Evolutionary conservation across 768 basidiomycete genomes (phyloP), one percentile per base, ranked within the genome.

Genomic region (Pleurotus eryngii): DNA sequence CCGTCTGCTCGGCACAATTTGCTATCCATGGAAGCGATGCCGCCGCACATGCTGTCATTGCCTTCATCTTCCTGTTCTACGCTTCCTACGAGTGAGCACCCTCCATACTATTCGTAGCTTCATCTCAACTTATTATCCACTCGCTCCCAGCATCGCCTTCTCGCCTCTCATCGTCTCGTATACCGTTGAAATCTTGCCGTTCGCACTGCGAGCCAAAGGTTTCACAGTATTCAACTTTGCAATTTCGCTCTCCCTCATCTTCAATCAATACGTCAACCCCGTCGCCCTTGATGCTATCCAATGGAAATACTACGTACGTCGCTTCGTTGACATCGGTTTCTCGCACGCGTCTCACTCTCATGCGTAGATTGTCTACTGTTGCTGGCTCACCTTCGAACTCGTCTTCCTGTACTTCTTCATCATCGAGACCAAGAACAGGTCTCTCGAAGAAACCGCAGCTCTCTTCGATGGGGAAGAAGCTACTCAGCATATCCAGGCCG

Each of bases 161-260:
- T 85, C 89, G 4, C 92, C 93, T 6, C 86, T 95, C 58, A 87
- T 92, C 62, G 86, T 93, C 56, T 83, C 87, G 0, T 94, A 95
- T 75, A 90, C 91, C 46, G 81, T 94, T 61, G 94, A 96, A 72
- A 95, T 95, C 72, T 75, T 95, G 53, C 92, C 92, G 3, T 93
- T 81, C 76, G 72, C 76, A 26, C 76, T 95, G 57, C 91, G 92
- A 69, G 91, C 91, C 62, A 94, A 92, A 77, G 90, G 92, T 55
- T 86, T 91, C 76, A 88, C 80, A 61, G 65, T 93, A 56, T 90
- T 93, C 79, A 89, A 84, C 72, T 88, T 94, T 68, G 74, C 81
- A 57, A 82, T 91, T 68, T 90, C 89, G 9, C 62, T 87, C 56
- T 81, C 91, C 5, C 84, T 94, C 62, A 89, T 95, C 70, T 91